Evolutionary conservation across 495 filamentous ascomycete species (phyloP).

Genomic region (Pseudomonodictys pantanalensis): DNA sequence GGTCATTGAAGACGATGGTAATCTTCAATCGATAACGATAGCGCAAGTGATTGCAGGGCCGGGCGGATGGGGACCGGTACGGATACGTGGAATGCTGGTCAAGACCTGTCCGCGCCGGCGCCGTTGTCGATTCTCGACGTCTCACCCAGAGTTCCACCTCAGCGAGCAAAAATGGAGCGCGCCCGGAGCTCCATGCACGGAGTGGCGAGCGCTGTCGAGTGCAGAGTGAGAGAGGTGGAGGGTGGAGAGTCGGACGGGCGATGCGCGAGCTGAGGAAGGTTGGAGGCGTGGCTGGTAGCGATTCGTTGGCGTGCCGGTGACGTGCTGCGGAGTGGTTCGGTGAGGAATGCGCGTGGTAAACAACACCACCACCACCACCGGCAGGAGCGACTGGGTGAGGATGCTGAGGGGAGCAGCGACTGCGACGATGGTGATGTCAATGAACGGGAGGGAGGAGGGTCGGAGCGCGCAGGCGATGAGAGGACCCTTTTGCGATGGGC

Average conservation of each 20-base stretch:
- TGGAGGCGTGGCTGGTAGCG: slow-evolving; percentile 18
- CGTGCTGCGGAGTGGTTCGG: slow-evolving; percentile 1
- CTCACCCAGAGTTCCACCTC: slow-evolving; percentile 16
- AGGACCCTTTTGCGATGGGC: slow-evolving; percentile 9
- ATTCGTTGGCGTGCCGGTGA: slow-evolving; percentile 14
- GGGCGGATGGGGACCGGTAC: slow-evolving; percentile 12
- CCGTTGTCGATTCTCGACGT: slow-evolving; percentile 1
- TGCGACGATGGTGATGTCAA: slow-evolving; percentile 5
- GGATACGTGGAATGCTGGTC: slow-evolving; percentile 27
- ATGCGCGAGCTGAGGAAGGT: not conserved
- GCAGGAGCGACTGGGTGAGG: not conserved
- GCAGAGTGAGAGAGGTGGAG: not conserved
- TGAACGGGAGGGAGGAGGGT: not conserved
- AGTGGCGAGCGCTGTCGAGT: not conserved
- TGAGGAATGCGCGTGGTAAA: slow-evolving; percentile 28
- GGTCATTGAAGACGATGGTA: slow-evolving; percentile 1
- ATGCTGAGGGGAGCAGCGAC: not conserved
- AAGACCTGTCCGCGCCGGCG: slow-evolving; percentile 1
- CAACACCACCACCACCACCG: slow-evolving; percentile 9
- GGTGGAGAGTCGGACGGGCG: not conserved
- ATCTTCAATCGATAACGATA: slow-evolving; percentile 32
- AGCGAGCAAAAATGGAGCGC: slow-evolving; percentile 19
- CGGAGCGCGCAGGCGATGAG: slow-evolving; percentile 1
- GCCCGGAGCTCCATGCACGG: slow-evolving; percentile 27
- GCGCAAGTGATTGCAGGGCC: slow-evolving; percentile 16